Evolutionary conservation across 352 stramenopile genomes (phyloP).

Genomic region (Pythium coloratum): DNA sequence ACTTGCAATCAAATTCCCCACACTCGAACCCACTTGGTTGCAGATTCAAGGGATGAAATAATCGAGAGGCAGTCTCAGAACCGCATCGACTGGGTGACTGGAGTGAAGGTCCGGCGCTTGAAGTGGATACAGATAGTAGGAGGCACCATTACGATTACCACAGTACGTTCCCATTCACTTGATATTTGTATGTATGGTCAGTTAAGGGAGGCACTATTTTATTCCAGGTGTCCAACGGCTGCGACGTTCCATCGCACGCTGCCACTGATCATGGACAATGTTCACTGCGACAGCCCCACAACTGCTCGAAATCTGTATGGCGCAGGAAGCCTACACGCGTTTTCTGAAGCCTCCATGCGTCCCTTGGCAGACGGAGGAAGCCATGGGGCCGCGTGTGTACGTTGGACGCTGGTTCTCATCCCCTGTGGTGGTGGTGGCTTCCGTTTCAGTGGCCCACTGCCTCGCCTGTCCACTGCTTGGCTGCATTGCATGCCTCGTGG

Average conservation of each 20-base stretch:
- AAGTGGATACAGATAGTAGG: background rate
- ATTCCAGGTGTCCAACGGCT: background rate
- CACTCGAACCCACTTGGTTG: background rate
- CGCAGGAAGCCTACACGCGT: too few relatives aligned
- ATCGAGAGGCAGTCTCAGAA: background rate
- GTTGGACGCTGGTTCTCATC: background rate
- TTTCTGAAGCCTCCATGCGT: too few relatives aligned
- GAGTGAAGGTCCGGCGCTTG: background rate
- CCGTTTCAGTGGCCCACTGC: background rate
- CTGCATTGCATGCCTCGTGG: too few relatives aligned
- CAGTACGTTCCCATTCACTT: background rate
- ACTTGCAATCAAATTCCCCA: too few relatives aligned
- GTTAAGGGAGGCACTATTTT: background rate
- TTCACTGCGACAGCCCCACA: background rate
- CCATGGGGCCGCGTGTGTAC: too few relatives aligned
- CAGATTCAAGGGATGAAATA: background rate
- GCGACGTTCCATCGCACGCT: background rate
- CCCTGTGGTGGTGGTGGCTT: background rate
- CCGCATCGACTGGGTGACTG: background rate
- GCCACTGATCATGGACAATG: background rate
- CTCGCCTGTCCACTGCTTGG: too few relatives aligned
- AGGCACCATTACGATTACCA: background rate
- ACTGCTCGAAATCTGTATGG: background rate
- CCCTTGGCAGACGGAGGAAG: background rate
- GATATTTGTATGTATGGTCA: background rate